Conservation (phyloP, 495 filamentous ascomycete genomes). For the Penicillium angulare region DNA sequence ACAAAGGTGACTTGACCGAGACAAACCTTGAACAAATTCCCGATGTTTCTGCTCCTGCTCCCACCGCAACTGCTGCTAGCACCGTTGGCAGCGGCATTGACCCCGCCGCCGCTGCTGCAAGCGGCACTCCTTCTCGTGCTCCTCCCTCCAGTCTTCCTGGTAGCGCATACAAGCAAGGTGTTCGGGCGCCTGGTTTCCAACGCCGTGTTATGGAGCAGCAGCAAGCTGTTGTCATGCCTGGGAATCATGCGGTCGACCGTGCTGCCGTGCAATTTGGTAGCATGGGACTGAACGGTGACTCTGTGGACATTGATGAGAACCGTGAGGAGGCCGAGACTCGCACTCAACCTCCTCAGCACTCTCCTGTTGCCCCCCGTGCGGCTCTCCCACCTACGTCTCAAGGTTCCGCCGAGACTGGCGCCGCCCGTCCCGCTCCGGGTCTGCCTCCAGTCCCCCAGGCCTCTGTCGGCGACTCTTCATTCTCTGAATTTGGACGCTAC, state of each 20-base stretch:
- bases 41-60: constrained; percentile 70
- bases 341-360: constrained; percentile 90
- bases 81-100: constrained; percentile 83
- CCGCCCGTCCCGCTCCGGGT: constrained; percentile 65
- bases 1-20: constrained; percentile 85
- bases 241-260: constrained; percentile 93
- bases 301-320: constrained; percentile 86
- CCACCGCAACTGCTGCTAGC: constrained; percentile 84
- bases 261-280: constrained; percentile 97
- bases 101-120: constrained; percentile 50
- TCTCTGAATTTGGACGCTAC: constrained; percentile 65
- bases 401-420: constrained; percentile 53
- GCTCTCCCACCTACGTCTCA: constrained; percentile 77
- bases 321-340: constrained; percentile 93
- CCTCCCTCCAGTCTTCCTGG: constrained; percentile 67
- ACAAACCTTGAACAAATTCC: constrained; percentile 86
- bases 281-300: constrained; percentile 80
- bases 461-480: constrained; percentile 48
- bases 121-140: constrained; percentile 62
- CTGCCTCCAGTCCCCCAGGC: constrained; percentile 65
- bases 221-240: constrained; percentile 97
- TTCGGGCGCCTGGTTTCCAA: constrained; percentile 71
- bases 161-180: constrained; percentile 73
- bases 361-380: constrained; percentile 86
- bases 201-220: constrained; percentile 88